phyloP scores from a whole-genome alignment of 768 basidiomycete genomes.

The Phlegmacium glaucopus region DNA sequence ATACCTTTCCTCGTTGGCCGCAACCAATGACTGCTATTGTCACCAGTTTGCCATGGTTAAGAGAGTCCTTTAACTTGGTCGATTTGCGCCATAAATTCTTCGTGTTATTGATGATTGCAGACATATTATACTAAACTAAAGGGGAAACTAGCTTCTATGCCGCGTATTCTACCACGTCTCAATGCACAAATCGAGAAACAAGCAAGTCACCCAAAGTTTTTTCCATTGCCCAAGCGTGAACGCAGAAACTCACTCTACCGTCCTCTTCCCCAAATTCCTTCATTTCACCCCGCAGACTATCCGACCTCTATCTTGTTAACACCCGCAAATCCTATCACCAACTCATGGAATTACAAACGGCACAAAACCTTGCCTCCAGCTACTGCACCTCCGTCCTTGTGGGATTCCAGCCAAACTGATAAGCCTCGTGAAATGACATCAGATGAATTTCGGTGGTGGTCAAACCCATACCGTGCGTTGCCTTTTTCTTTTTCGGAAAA shows the following conservation, averaged over 20 bases:
- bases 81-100: slow-evolving; percentile 35
- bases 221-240: slow-evolving; percentile 21
- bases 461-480: slow-evolving; percentile 73
- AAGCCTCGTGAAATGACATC: slow-evolving; percentile 54
- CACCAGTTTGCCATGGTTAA: slow-evolving; percentile 35
- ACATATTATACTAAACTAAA: slow-evolving; percentile 18
- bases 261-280: slow-evolving; percentile 32
- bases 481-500: background rate
- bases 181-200: slow-evolving; percentile 36
- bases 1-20: slow-evolving; percentile 77
- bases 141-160: slow-evolving; percentile 40
- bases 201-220: slow-evolving; percentile 15
- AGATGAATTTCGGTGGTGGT: slow-evolving; percentile 64
- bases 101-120: slow-evolving; percentile 27
- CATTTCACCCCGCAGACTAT: slow-evolving; percentile 43
- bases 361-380: slow-evolving; percentile 60
- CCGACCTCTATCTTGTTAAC: slow-evolving; percentile 59
- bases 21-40: slow-evolving; percentile 81
- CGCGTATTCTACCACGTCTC: slow-evolving; percentile 70
- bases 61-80: slow-evolving; percentile 20
- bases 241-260: slow-evolving; percentile 31
- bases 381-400: slow-evolving; percentile 29
- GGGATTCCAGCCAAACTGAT: slow-evolving; percentile 24
- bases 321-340: slow-evolving; percentile 50
- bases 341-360: slow-evolving; percentile 42